phyloP scores from a whole-genome alignment of 805 yeast species.

The Starmerella floris region DNA sequence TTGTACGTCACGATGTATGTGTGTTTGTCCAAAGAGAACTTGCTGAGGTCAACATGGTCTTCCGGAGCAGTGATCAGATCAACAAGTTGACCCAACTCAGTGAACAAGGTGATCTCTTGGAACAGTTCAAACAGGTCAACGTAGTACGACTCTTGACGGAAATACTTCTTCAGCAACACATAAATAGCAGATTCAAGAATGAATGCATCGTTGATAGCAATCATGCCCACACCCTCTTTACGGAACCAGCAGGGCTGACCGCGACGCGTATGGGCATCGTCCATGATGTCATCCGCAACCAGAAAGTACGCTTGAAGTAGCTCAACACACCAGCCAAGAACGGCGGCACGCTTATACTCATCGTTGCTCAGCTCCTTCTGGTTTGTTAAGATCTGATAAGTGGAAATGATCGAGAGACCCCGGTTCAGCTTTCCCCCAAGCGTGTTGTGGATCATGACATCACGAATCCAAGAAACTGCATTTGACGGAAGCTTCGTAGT shows the following conservation, averaged over 20 bases:
- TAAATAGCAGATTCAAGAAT: constrained; percentile 94
- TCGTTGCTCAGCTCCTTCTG: constrained; percentile 46
- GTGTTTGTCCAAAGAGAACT: constrained; percentile 79
- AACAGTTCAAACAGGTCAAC: constrained; percentile 82
- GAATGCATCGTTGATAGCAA: constrained; percentile 94
- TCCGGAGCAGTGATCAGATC: constrained; percentile 97
- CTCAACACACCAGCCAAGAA: constrained; percentile 92
- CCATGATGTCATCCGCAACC: constrained; percentile 99
- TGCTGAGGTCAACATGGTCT: constrained; percentile 75
- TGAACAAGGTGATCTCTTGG: constrained; percentile 95
- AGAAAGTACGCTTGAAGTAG: constrained; percentile 89
- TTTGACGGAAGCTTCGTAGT: constrained; percentile 72
- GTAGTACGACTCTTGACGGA: constrained; percentile 68
- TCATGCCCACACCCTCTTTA: constrained; percentile 62
- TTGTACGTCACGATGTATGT: constrained; percentile 91
- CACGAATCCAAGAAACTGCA: constrained; percentile 74
- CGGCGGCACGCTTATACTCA: constrained; percentile 72
- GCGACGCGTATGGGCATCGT: constrained; percentile 86
- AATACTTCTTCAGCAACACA: constrained; percentile 74
- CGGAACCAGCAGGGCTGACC: constrained; percentile 98
- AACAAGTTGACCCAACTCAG: constrained; percentile 91
- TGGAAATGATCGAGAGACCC: constrained; percentile 89
- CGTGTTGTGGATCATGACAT: constrained; percentile 62
- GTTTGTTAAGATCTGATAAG: constrained; percentile 68
- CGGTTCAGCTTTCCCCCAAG: constrained; percentile 96